Evolutionary conservation across 805 yeast species (phyloP), one percentile per base, ranked within the genome.

Genomic region (Candida coquimbonensis): DNA sequence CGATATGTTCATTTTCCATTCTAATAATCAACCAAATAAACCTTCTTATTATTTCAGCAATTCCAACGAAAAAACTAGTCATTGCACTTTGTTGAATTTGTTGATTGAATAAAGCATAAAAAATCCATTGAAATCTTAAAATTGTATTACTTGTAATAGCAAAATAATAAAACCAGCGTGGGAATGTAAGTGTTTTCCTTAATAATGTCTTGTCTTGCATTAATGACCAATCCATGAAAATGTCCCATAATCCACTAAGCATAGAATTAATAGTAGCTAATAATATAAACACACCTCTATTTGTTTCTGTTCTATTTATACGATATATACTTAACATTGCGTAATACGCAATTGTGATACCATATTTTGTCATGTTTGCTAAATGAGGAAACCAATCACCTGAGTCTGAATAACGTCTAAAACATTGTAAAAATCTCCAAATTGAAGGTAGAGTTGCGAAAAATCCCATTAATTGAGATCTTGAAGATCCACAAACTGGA

Each of bases 361-460:
- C 56, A 61, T 91, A 93, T 63, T 93, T 93, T 32, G 72, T 56
- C 72, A 87, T 87, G 57, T 93, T 93, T 6, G 96, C 91, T 47
- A 91, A 65, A 71, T 93, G 99, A 0, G 99, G 99, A 60, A 93
- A 93, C 86, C 90, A 83, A 57, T 90, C 96, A 3, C 95, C 91
- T 0, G 97, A 84, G 60, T 93, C 99, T 26, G 81, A 78, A 61
- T 75, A 93, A 74, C 99, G 95, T 55, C 99, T 71, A 32, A 84
- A 61, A 65, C 99, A 93, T 62, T 93, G 99, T 46, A 91, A 60
- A 47, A 86, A 78, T 66, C 99, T 84, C 89, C 96, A 88, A 38
- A 87, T 77, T 48, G 88, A 83, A 0, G 99, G 99, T 17, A 93
- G 61, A 9, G 95, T 74, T 31, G 89, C 74, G 53, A 91, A 72